Percentiles rank a stretch among this genome's conserved stretches.
Conservation (phyloP, 2,329 filamentous ascomycete genomes). For the Trichoderma hamatum region DNA sequence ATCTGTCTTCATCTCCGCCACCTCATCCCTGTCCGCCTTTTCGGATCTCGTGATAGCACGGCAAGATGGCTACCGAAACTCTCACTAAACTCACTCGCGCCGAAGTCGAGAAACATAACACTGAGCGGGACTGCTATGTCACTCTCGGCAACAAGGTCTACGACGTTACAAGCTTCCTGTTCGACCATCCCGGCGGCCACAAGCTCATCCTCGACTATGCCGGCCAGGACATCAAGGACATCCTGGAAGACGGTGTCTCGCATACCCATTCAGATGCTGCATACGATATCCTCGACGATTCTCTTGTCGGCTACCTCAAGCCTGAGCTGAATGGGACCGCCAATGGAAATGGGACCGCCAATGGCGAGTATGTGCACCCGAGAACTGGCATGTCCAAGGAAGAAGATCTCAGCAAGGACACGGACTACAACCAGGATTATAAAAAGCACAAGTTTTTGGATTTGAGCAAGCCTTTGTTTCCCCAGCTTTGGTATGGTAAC, state of each 20-base stretch:
- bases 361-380: constrained; percentile 48
- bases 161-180: constrained; percentile 89
- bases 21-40: constrained; percentile 20
- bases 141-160: constrained; percentile 88
- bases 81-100: constrained; percentile 81
- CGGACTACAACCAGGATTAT: constrained; percentile 75
- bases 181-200: constrained; percentile 86
- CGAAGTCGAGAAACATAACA: constrained; percentile 82
- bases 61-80: constrained; percentile 73
- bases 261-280: constrained; percentile 88
- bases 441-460: constrained; percentile 94
- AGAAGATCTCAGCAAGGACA: constrained; percentile 85
- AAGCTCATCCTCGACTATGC: constrained; percentile 88
- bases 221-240: constrained; percentile 80
- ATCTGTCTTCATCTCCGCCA: constrained; percentile 27
- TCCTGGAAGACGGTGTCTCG: constrained; percentile 80
- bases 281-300: constrained; percentile 94
- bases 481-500: constrained; percentile 84
- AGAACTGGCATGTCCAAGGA: constrained; percentile 87
- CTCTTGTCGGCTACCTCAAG: constrained; percentile 77
- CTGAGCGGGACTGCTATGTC: constrained; percentile 85
- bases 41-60: constrained; percentile 8
- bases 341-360: constrained; percentile 37
- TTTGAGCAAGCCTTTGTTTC: constrained; percentile 78
- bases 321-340: constrained; percentile 55